These are phyloP conservation scores for Apophysomyces variabilis DNA, from an alignment of 371 early-diverging fungal species.

Conservation along the genomic window DNA sequence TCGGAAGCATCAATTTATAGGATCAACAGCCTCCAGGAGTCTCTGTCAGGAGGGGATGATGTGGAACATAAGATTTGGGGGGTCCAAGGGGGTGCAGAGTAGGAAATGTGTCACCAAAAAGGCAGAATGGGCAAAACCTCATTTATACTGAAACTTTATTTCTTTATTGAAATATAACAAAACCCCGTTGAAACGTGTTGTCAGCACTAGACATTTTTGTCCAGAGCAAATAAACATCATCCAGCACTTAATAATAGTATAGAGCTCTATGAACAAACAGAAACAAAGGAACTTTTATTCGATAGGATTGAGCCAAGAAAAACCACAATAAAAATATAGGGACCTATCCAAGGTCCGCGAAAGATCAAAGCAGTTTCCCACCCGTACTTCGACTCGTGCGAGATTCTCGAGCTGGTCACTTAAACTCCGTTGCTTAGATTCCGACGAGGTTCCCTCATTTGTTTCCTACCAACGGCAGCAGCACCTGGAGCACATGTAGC, in stretches of 20 bases:
- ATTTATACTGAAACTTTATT: constrained; percentile 1
- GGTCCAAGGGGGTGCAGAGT: not conserved
- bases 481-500: constrained; percentile 8
- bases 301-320: constrained; percentile 7
- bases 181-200: constrained; percentile 11
- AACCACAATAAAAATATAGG: not conserved
- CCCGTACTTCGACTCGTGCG: constrained; percentile 1
- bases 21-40: not conserved
- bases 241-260: not conserved
- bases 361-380: not conserved
- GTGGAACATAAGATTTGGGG: not conserved
- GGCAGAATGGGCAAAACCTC: not conserved
- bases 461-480: not conserved
- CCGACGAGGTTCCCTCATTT: not conserved
- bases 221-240: not conserved
- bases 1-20: not conserved
- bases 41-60: not conserved
- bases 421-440: constrained; percentile 2
- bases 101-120: constrained; percentile 1
- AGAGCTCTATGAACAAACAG: not conserved
- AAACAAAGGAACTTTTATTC: not conserved
- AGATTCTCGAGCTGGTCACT: constrained; percentile 5
- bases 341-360: not conserved
- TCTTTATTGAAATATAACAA: not conserved
- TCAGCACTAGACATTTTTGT: too few species aligned